Conservation (phyloP, 345 rosid genomes). For the Psidium friedrichsthalianum region DNA sequence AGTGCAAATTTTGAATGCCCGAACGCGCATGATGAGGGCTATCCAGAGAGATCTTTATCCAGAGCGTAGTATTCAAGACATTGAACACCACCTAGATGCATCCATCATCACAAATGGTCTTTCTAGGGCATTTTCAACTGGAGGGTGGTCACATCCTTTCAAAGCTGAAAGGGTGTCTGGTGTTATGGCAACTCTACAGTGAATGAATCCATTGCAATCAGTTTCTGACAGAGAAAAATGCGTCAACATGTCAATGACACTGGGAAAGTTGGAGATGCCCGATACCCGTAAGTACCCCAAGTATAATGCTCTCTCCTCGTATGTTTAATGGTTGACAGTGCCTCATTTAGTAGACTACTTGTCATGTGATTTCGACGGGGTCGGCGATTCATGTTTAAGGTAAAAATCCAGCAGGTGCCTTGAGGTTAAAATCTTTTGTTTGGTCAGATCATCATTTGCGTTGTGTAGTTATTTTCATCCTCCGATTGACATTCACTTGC, state of each 20-base stretch:
- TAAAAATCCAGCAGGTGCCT: background rate
- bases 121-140: constrained; percentile 91
- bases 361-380: too few relatives aligned
- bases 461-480: background rate
- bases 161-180: constrained; percentile 87
- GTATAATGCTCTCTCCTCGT: background rate
- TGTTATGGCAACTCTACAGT: constrained; percentile 77
- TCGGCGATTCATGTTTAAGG: too few relatives aligned
- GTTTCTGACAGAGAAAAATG: constrained; percentile 71
- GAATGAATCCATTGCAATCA: constrained; percentile 82
- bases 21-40: constrained; percentile 59
- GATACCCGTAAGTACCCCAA: constrained; percentile 77
- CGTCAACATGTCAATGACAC: constrained; percentile 83
- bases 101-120: constrained; percentile 83
- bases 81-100: constrained; percentile 85
- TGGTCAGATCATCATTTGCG: background rate
- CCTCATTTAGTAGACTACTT: background rate
- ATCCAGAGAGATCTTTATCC: constrained; percentile 68
- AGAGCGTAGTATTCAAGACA: constrained; percentile 45
- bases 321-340: background rate
- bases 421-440: background rate
- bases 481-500: background rate
- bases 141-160: constrained; percentile 92
- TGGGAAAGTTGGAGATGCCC: constrained; percentile 95
- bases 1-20: constrained; percentile 69